Conservation (phyloP, 108 stramenopile genomes). For the Skeletonema potamos region DNA sequence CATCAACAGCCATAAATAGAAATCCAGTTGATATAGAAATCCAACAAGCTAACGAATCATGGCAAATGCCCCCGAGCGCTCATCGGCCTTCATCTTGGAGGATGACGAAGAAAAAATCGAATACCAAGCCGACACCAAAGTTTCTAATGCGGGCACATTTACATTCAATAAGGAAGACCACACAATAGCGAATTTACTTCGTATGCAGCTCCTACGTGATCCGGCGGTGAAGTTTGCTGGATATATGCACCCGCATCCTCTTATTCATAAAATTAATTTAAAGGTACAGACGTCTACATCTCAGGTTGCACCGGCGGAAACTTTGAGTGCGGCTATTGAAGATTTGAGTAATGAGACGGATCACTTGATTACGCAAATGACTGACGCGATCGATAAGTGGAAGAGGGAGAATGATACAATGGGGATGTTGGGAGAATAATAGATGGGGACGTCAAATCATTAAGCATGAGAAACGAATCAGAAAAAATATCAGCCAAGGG, state of each 20-base stretch:
- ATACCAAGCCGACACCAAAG: conserved; percentile 88
- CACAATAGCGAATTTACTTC: conserved; percentile 91
- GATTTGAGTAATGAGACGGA: conserved; percentile 88
- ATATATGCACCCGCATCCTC: conserved; percentile 94
- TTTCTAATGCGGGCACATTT: conserved; percentile 94
- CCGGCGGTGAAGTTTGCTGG: conserved; percentile 87
- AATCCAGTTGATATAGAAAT: too few species aligned
- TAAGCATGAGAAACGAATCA: background rate
- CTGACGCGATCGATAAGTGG: conserved; percentile 76
- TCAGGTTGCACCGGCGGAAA: conserved; percentile 72
- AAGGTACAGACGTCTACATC: conserved; percentile 88
- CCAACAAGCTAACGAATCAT: too few species aligned
- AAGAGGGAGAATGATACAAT: conserved; percentile 72
- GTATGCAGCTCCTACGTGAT: conserved; percentile 94
- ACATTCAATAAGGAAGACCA: conserved; percentile 97
- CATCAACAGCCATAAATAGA: too few species aligned
- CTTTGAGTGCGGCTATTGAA: conserved; percentile 80
- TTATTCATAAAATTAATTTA: conserved; percentile 83
- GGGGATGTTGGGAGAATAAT: conserved; percentile 24
- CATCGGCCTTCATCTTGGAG: conserved; percentile 80
- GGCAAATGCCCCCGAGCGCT: conserved; percentile 80
- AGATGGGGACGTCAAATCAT: background rate
- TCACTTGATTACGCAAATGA: conserved; percentile 78
- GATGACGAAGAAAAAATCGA: conserved; percentile 82
- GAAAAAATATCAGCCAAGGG: too few species aligned